Base-by-base conservation (phyloP, 305 asterid genomes). In the Fraxinus albicans region DNA sequence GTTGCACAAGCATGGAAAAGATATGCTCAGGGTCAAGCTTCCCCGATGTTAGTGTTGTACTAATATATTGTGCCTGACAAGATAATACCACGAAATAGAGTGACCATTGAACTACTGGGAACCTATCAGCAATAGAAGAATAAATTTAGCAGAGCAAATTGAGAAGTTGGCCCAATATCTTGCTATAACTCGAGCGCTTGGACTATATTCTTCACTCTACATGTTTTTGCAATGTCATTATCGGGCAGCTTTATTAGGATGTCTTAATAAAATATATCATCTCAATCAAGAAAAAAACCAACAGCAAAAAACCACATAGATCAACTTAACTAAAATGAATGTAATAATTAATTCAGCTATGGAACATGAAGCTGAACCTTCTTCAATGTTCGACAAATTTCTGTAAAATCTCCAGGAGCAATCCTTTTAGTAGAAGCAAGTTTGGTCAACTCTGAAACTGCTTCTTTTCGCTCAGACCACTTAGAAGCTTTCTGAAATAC, bases 391-490 rank as follows among this genome's bases (percentile, higher is more conserved):
- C 99, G 93, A 89, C 98, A 97, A 83, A 95, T 93, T 91, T 97
- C 99, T 17, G 95, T 77, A 81, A 95, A 95, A 89, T 97, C 99
- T 83, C 99, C 99, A 77, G 99, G 97, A 85, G 98, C 96, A 83
- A 97, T 94, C 89, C 92, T 91, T 87, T 89, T 97, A 34, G 98
- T 94, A 70, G 99, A 97, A 78, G 99, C 98, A 89, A 97, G 98
- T 89, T 97, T 95, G 79, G 98, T 97, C 86, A 97, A 84, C 89
- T 94, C 98, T 79, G 95, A 97, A 85, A 97, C 98, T 73, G 99
- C 99, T 73, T 95, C 99, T 88, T 95, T 97, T 75, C 99, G 91
- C 89, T 95, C 99, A 13, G 97, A 95, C 99, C 99, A 97, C 86
- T 97, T 97, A 42, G 97, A 19, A 90, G 99, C 99, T 97, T 97